These are phyloP conservation scores for Polyporus arcularius DNA, from an alignment of 768 basidiomycete species.

Conservation along the genomic window DNA sequence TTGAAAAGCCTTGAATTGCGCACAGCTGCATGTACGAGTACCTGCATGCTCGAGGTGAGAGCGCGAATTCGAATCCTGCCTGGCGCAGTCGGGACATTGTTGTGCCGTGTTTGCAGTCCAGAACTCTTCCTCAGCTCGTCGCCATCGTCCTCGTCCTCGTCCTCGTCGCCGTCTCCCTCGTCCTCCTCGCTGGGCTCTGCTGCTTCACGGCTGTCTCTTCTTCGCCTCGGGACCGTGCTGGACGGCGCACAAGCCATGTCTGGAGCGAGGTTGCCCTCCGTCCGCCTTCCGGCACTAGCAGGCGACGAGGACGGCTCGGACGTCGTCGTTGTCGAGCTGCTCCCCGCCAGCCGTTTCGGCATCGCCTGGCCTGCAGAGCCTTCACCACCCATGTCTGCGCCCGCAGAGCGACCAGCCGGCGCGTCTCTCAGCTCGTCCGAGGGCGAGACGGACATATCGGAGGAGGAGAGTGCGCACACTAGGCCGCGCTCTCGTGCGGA, in stretches of 20 bases:
- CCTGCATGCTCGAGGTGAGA: background rate
- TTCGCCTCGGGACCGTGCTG: conserved; percentile 18
- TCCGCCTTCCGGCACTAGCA: conserved; percentile 49
- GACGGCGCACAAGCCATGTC: conserved; percentile 29
- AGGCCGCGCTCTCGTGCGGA: conserved; percentile 20
- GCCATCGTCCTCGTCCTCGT: conserved; percentile 3
- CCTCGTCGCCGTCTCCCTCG: conserved; percentile 2
- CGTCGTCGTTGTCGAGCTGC: conserved; percentile 45
- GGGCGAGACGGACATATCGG: conserved; percentile 51
- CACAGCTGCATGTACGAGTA: too few species aligned
- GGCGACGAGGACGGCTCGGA: conserved; percentile 48
- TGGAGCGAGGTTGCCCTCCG: conserved; percentile 42
- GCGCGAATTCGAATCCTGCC: background rate
- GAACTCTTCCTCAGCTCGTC: conserved; percentile 13
- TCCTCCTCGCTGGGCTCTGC: conserved; percentile 3
- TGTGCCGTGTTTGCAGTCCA: conserved; percentile 7
- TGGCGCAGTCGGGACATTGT: background rate
- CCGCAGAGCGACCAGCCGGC: conserved; percentile 40
- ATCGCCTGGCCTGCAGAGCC: conserved; percentile 57
- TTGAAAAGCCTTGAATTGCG: too few species aligned
- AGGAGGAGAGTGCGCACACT: conserved; percentile 36
- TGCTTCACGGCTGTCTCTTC: background rate
- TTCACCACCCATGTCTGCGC: conserved; percentile 40
- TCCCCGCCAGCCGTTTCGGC: conserved; percentile 57
- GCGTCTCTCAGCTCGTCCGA: conserved; percentile 49